These are phyloP conservation scores for Erigeron canadensis DNA, from an alignment of 129 eudicot species.

Conservation along the genomic window DNA sequence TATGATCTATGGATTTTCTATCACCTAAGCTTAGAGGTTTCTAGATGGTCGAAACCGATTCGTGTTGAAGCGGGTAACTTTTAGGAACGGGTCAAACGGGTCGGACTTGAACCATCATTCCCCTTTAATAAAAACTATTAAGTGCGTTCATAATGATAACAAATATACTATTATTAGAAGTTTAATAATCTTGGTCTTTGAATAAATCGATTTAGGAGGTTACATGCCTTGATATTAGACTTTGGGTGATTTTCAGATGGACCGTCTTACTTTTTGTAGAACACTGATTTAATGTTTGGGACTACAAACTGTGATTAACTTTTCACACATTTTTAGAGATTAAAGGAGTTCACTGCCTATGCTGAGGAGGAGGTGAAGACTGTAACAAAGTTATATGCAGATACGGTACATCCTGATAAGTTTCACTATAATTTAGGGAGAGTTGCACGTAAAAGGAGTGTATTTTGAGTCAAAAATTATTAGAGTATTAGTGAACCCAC, in stretches of 20 bases:
- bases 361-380: constrained; percentile 73
- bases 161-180: no score
- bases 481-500: constrained; percentile 10
- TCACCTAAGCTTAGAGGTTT: neutral
- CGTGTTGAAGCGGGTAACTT: neutral
- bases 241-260: no score
- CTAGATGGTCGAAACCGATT: neutral
- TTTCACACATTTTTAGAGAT: constrained; percentile 45
- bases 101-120: no score
- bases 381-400: constrained; percentile 55
- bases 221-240: no score
- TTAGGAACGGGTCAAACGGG: no score
- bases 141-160: no score
- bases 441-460: constrained; percentile 2
- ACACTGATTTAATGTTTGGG: neutral
- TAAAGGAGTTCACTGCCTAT: constrained; percentile 61
- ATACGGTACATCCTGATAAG: constrained; percentile 59
- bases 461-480: constrained; percentile 1
- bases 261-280: no score
- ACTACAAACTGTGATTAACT: constrained; percentile 10
- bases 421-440: constrained; percentile 6
- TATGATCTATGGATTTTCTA: constrained; percentile 10
- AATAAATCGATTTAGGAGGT: no score
- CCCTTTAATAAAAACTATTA: no score
- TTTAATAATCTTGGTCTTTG: no score